phyloP scores from a whole-genome alignment of 202 grass and related monocot genomes.

The Elaeis oleifera region DNA sequence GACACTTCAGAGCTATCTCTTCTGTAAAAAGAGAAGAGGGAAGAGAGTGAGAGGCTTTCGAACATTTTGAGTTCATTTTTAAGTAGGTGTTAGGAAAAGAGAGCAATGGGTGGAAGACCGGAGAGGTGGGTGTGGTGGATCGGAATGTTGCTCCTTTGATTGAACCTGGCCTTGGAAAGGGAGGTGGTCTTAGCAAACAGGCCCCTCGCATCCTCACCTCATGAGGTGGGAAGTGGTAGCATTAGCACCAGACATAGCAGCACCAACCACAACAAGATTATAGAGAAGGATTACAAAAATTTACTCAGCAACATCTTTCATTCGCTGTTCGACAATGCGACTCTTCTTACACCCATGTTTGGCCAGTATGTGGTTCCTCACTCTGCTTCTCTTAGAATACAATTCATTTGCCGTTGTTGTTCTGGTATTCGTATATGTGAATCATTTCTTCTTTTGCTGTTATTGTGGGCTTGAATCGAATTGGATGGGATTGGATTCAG shows the following conservation, averaged over 20 bases:
- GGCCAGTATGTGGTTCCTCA: constrained; percentile 1
- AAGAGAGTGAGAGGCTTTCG: no score
- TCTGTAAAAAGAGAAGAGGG: no score
- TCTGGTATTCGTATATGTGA: no score
- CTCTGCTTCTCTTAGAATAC: no score
- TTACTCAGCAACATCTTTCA: constrained; percentile 1
- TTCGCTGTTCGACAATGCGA: neutral
- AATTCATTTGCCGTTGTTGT: no score
- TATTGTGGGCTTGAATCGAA: neutral
- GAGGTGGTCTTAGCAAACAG: constrained; percentile 5
- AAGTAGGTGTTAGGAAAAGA: neutral
- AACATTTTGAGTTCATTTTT: no score
- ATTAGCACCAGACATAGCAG: neutral
- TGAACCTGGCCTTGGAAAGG: neutral
- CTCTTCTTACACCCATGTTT: constrained; percentile 10
- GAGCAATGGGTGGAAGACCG: constrained; percentile 3
- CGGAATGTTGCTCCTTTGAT: constrained; percentile 3
- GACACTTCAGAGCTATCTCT: no score
- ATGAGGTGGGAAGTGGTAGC: neutral
- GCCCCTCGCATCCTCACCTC: neutral
- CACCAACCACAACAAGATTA: neutral
- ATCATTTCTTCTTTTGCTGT: neutral
- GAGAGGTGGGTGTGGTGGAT: neutral
- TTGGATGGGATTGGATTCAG: neutral
- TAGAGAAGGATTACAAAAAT: constrained; percentile 4